Evolutionary conservation across 306 rosid species (phyloP).

Genomic region (Dryas octopetala): DNA sequence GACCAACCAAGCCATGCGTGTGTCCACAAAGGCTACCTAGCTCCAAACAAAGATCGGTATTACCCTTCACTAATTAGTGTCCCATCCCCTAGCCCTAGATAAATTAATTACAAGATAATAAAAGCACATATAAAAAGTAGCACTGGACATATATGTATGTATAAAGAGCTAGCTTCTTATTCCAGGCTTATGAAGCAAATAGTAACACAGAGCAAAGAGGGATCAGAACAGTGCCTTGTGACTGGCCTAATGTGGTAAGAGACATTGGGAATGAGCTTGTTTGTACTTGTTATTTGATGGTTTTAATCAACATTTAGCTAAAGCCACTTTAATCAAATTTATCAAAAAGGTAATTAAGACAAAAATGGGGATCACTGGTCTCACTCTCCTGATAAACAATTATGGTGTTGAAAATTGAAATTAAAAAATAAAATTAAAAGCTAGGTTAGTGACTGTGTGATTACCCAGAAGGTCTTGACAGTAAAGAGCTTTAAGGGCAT

Average conservation of each 20-base stretch:
- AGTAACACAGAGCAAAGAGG: slow-evolving; percentile 35
- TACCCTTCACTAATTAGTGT: neutral
- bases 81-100: slow-evolving; percentile 23
- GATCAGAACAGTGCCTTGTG: slow-evolving; percentile 42
- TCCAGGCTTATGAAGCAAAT: slow-evolving; percentile 19
- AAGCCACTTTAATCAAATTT: slow-evolving; percentile 4
- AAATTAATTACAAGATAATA: neutral
- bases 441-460: slow-evolving; percentile 31
- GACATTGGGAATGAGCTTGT: slow-evolving; percentile 49
- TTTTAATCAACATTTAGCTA: neutral
- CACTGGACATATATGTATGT: slow-evolving; percentile 3
- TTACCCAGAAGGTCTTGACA: slow-evolving; percentile 43
- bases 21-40: slow-evolving; percentile 55
- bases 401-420: slow-evolving; percentile 44
- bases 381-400: neutral
- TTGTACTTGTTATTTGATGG: slow-evolving; percentile 36
- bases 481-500: slow-evolving; percentile 17
- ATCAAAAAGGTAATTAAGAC: neutral
- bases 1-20: slow-evolving; percentile 74
- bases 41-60: slow-evolving; percentile 22
- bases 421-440: no score
- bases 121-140: no score
- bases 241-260: slow-evolving; percentile 50
- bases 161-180: neutral
- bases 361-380: neutral